Percentiles rank a stretch among this genome's conserved stretches.
phyloP scores from a whole-genome alignment of 208 protist species.

The Leishmania guyanensis region DNA sequence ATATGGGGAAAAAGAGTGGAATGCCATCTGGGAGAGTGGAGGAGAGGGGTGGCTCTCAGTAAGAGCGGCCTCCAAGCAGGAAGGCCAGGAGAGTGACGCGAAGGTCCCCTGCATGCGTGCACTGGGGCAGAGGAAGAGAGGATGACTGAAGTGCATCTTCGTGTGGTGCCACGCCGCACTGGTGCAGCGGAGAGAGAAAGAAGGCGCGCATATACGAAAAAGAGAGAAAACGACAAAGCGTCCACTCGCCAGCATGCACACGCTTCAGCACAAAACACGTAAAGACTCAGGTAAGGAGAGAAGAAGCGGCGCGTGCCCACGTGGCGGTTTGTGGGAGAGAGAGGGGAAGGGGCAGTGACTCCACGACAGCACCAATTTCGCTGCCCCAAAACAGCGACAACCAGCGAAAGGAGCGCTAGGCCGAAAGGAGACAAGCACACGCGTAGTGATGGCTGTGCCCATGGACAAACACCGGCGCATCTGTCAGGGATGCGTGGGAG shows the following conservation, averaged over 20 bases:
- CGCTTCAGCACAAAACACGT: neutral
- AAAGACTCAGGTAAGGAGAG: neutral
- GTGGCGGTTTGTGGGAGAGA: neutral
- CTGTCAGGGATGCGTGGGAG: neutral
- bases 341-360: neutral
- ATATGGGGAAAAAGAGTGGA: neutral
- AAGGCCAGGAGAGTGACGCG: conserved; percentile 5
- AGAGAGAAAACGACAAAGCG: neutral
- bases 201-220: neutral
- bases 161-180: neutral
- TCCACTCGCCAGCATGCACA: neutral
- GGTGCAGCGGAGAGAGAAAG: neutral
- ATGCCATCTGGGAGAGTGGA: neutral
- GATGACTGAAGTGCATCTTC: neutral
- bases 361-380: neutral
- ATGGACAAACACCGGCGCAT: neutral
- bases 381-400: neutral
- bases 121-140: neutral
- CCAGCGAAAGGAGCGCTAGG: conserved; percentile 3
- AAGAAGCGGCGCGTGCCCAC: neutral
- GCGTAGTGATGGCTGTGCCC: neutral
- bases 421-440: neutral
- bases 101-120: neutral
- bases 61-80: conserved; percentile 2
- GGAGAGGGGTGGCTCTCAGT: neutral